phyloP scores from a whole-genome alignment of 768 basidiomycete genomes.

The Myochromella boudieri region DNA sequence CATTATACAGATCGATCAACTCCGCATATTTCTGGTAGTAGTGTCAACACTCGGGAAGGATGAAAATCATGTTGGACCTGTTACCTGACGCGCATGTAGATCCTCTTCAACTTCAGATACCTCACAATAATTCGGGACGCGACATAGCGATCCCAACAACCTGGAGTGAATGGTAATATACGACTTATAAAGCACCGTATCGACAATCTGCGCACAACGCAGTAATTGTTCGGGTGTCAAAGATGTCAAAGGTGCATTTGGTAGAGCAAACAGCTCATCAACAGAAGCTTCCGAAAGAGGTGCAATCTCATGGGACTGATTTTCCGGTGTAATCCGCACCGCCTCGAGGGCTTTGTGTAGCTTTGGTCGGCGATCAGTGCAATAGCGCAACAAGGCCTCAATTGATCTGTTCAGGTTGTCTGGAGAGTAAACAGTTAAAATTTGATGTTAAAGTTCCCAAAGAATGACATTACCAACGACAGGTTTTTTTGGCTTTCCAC shows the following conservation, averaged over 20 bases:
- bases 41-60: constrained; percentile 1
- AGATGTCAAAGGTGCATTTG: constrained; percentile 68
- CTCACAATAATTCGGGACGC: constrained; percentile 96
- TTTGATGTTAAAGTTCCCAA: constrained; percentile 7
- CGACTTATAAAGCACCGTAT: constrained; percentile 93
- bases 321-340: constrained; percentile 64
- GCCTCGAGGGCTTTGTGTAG: constrained; percentile 72
- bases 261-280: constrained; percentile 75
- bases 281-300: constrained; percentile 71
- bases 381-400: constrained; percentile 86
- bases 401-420: constrained; percentile 70
- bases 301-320: constrained; percentile 65
- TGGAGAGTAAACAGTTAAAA: constrained; percentile 17
- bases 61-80: background rate
- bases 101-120: constrained; percentile 92
- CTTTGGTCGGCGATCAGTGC: constrained; percentile 89
- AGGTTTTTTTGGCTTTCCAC: constrained; percentile 28
- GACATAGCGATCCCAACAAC: constrained; percentile 83
- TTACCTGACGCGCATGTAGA: constrained; percentile 73
- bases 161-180: constrained; percentile 82
- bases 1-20: constrained; percentile 87
- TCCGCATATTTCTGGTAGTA: constrained; percentile 80
- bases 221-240: constrained; percentile 84
- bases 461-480: constrained; percentile 28
- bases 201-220: constrained; percentile 89